Evolutionary conservation across 2,329 filamentous ascomycete species (phyloP).

Genomic region (Didymella sp.): DNA sequence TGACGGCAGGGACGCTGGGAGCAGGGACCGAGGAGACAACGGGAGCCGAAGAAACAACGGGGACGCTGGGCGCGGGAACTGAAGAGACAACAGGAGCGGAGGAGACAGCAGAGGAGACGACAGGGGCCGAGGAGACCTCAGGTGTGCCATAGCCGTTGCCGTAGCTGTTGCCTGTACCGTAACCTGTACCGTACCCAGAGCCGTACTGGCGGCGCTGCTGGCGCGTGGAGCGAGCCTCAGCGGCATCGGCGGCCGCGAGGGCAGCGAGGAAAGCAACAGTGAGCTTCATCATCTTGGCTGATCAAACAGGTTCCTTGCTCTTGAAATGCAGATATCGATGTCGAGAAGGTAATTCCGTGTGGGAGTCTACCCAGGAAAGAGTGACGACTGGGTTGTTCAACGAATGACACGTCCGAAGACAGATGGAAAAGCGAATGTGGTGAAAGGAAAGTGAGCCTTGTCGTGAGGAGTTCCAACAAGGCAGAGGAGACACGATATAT

Average conservation of each 20-base stretch:
- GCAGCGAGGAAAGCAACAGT: conserved; percentile 44
- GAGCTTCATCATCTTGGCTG: conserved; percentile 41
- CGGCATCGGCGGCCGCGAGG: conserved; percentile 34
- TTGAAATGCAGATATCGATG: conserved; percentile 24
- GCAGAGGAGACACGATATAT: conserved; percentile 40
- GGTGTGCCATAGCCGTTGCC: conserved; percentile 18
- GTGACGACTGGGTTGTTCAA: conserved; percentile 49
- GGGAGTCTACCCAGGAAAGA: conserved; percentile 44
- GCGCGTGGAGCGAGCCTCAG: conserved; percentile 38
- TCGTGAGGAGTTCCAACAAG: conserved; percentile 34
- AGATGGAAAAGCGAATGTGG: conserved; percentile 44
- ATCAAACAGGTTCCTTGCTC: conserved; percentile 33
- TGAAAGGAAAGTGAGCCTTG: conserved; percentile 46
- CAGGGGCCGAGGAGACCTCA: conserved; percentile 16
- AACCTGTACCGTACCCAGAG: conserved; percentile 18
- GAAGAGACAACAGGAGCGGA: conserved; percentile 8
- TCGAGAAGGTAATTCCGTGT: conserved; percentile 43
- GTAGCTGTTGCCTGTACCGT: conserved; percentile 20
- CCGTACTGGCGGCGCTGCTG: conserved; percentile 40
- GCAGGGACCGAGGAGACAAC: conserved; percentile 5
- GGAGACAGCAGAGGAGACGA: conserved; percentile 12
- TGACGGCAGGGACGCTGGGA: conserved; percentile 17
- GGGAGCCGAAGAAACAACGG: conserved; percentile 10
- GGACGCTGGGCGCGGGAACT: conserved; percentile 9
- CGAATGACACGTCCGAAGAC: conserved; percentile 46